Base-by-base conservation (phyloP, 2,329 filamentous ascomycete genomes). In the Colletotrichum costaricense region DNA sequence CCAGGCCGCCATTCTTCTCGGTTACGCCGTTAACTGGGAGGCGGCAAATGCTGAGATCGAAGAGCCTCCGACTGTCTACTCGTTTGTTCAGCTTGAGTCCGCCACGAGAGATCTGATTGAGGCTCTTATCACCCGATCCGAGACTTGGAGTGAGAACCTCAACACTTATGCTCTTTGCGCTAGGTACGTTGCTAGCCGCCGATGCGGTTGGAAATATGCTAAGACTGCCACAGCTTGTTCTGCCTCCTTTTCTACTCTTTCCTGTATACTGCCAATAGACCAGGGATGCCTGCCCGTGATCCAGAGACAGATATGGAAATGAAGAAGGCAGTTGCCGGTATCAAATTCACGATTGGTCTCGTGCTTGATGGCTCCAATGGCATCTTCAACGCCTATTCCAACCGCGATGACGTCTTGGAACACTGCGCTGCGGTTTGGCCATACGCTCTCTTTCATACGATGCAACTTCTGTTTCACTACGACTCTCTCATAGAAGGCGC, bases 271-370 rank as follows among this genome's bases (percentile, higher is more conserved):
- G 73, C 74, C 12, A 73, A 73, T 35, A 76, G 78, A 49, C 76
- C 76, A 24, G 69, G 69, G 35, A 70, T 76, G 4, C 74, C 78
- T 33, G 60, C 68, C 24, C 68, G 52, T 24, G 62, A 74, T 24
- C 70, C 70, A 11, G 70, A 73, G 55, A 73, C 70, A 26, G 76
- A 81, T 72, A 77, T 82, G 49, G 79, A 81, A 30, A 77, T 79
- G 42, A 78, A 77, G 46, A 82, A 82, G 68, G 81, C 81, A 73
- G 80, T 82, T 19, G 80, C 81, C 16, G 81, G 81, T 66, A 77
- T 82, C 67, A 82, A 82, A 75, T 82, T 82, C 68, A 81, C 81
- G 66, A 79, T 82, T 46, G 79, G 81, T 58, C 80, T 82, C 62
- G 80, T 82, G 49, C 78, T 79, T 66, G 81, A 82, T 65, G 81